A percentile compares a stretch with the other conserved stretches of the same genome.
Evolutionary conservation across 2,329 filamentous ascomycete species (phyloP).

Genomic region (Aciculosporium take): DNA sequence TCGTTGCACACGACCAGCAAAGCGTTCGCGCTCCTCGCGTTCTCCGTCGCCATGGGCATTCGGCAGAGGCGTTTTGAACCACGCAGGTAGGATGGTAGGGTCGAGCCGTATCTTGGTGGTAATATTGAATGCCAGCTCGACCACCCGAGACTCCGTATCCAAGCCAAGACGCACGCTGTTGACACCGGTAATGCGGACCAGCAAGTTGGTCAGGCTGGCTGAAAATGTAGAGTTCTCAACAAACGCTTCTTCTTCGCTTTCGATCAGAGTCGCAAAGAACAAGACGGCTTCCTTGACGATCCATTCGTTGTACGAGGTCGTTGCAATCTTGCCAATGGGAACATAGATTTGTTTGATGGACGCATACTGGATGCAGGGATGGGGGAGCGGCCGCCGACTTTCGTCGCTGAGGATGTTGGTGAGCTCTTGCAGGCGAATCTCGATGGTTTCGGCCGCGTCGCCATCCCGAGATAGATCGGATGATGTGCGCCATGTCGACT

Average conservation of each 20-base stretch:
- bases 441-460: constrained; percentile 48
- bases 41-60: constrained; percentile 20
- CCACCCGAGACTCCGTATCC: constrained; percentile 75
- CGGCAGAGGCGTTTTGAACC: constrained; percentile 58
- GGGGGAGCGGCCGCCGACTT: constrained; percentile 71
- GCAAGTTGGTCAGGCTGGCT: constrained; percentile 70
- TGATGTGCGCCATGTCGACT: constrained; percentile 45
- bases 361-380: constrained; percentile 82
- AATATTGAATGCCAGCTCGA: constrained; percentile 90
- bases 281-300: constrained; percentile 74
- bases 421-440: constrained; percentile 48
- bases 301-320: constrained; percentile 69
- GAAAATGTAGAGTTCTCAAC: constrained; percentile 79
- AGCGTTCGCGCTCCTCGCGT: constrained; percentile 55
- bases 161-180: constrained; percentile 59
- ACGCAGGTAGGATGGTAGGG: constrained; percentile 72
- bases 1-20: constrained; percentile 73
- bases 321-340: constrained; percentile 76
- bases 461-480: constrained; percentile 45
- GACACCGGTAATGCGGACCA: constrained; percentile 62
- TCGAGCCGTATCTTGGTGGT: constrained; percentile 90
- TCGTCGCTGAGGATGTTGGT: constrained; percentile 74
- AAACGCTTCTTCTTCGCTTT: constrained; percentile 93
- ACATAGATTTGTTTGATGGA: constrained; percentile 79
- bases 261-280: constrained; percentile 82